These are phyloP conservation scores for Kandelia obovata DNA, from an alignment of 345 rosid species.

Conservation along the genomic window DNA sequence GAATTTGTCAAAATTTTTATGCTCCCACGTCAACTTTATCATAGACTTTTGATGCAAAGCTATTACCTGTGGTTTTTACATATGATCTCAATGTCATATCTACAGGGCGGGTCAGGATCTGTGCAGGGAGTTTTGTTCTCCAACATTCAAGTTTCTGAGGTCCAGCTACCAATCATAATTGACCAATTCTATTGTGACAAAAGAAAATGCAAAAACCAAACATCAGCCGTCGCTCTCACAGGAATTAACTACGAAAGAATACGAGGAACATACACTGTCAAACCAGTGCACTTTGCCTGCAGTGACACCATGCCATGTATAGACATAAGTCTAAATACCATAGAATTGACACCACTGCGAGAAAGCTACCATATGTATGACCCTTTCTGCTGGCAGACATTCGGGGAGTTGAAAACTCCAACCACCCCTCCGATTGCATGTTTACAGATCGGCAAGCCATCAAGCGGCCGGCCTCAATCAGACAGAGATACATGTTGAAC, in stretches of 20 bases:
- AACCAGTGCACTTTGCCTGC: slow-evolving; percentile 90
- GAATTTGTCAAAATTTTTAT: too few relatives aligned
- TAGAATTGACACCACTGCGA: slow-evolving; percentile 68
- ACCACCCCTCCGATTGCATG: slow-evolving; percentile 84
- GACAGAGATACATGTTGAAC: slow-evolving; percentile 62
- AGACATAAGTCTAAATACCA: slow-evolving; percentile 65
- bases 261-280: slow-evolving; percentile 84
- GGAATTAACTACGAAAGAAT: slow-evolving; percentile 83
- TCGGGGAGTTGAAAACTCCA: slow-evolving; percentile 71
- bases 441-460: slow-evolving; percentile 78
- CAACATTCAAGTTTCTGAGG: slow-evolving; percentile 85
- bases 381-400: slow-evolving; percentile 96
- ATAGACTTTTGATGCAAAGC: slow-evolving; percentile 1
- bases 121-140: slow-evolving; percentile 87
- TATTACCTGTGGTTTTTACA: slow-evolving; percentile 1
- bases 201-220: slow-evolving; percentile 64
- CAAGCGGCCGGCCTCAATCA: slow-evolving; percentile 60
- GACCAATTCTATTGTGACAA: slow-evolving; percentile 93
- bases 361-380: slow-evolving; percentile 65
- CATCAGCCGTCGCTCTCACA: slow-evolving; percentile 76
- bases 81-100: slow-evolving; percentile 16
- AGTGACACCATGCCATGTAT: slow-evolving; percentile 80
- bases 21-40: neutral
- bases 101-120: slow-evolving; percentile 95
- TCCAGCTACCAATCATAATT: slow-evolving; percentile 82